Evolutionary conservation across 129 eudicot species (phyloP).

Genomic region (Solidago caesia): DNA sequence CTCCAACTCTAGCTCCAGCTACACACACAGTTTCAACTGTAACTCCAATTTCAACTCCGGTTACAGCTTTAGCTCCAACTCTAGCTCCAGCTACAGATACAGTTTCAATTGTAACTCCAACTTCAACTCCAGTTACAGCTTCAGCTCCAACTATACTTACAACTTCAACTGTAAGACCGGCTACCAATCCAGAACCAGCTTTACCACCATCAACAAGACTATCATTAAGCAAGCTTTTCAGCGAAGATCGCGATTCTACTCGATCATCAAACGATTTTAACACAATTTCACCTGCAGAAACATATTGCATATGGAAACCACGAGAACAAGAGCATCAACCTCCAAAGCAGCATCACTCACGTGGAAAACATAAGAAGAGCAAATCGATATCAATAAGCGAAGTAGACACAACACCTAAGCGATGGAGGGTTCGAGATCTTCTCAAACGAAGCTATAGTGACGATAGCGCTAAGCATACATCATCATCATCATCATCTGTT

Average conservation of each 20-base stretch:
- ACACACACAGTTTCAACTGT: not conserved
- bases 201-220: constrained; percentile 12
- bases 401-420: constrained; percentile 5
- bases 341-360: constrained; percentile 19
- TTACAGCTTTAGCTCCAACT: not conserved
- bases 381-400: constrained; percentile 32
- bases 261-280: constrained; percentile 61
- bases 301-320: constrained; percentile 81
- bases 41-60: not conserved
- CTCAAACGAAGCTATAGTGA: constrained; percentile 38
- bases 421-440: constrained; percentile 40
- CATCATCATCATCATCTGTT: not conserved
- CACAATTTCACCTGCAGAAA: constrained; percentile 40
- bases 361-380: constrained; percentile 52
- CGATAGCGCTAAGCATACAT: constrained; percentile 19
- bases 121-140: not conserved
- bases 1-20: not conserved
- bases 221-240: constrained; percentile 53
- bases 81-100: not conserved
- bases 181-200: not conserved
- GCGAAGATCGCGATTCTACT: constrained; percentile 44
- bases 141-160: not conserved
- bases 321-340: not conserved
- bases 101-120: not conserved
- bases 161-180: not conserved